Conservation (phyloP, 176 grass and related monocot genomes). For the Aegilops longissima region DNA sequence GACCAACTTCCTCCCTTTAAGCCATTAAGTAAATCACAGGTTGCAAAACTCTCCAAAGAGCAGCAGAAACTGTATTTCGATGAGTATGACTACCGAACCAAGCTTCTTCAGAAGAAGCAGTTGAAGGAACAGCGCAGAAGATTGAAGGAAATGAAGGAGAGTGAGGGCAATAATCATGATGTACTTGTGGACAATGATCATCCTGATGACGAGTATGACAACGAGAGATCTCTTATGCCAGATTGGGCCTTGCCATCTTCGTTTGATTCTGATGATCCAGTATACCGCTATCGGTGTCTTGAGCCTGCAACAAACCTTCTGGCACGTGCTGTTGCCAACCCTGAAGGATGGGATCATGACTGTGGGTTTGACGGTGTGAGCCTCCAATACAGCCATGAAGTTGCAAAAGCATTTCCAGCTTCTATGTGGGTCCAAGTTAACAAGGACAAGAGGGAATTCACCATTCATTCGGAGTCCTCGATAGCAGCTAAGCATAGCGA, state of each 20-base stretch:
- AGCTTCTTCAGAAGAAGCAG: slow-evolving; percentile 87
- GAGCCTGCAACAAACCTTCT: slow-evolving; percentile 60
- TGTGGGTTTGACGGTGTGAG: slow-evolving; percentile 79
- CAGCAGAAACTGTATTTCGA: slow-evolving; percentile 81
- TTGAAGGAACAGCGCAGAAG: slow-evolving; percentile 63
- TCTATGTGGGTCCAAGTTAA: slow-evolving; percentile 67
- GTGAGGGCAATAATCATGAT: slow-evolving; percentile 23
- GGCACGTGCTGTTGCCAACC: slow-evolving; percentile 58
- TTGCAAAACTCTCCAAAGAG: slow-evolving; percentile 80
- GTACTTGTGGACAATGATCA: slow-evolving; percentile 31
- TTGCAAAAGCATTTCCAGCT: slow-evolving; percentile 52
- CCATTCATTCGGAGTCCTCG: slow-evolving; percentile 77
- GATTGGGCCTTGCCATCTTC: slow-evolving; percentile 85
- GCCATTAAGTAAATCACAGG: slow-evolving; percentile 79
- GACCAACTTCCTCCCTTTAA: slow-evolving; percentile 85
- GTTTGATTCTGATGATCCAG: slow-evolving; percentile 85
- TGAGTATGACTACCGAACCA: slow-evolving; percentile 78
- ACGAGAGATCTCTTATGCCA: slow-evolving; percentile 48
- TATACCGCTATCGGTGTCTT: slow-evolving; percentile 63
- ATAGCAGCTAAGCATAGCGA: slow-evolving; percentile 74
- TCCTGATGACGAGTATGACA: slow-evolving; percentile 47
- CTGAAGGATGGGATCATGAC: slow-evolving; percentile 96
- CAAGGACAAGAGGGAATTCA: slow-evolving; percentile 91
- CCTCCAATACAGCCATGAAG: slow-evolving; percentile 55
- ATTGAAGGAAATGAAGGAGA: slow-evolving; percentile 59